These are phyloP conservation scores for Lentinula sp. DNA, from an alignment of 768 basidiomycete species.

Conservation along the genomic window DNA sequence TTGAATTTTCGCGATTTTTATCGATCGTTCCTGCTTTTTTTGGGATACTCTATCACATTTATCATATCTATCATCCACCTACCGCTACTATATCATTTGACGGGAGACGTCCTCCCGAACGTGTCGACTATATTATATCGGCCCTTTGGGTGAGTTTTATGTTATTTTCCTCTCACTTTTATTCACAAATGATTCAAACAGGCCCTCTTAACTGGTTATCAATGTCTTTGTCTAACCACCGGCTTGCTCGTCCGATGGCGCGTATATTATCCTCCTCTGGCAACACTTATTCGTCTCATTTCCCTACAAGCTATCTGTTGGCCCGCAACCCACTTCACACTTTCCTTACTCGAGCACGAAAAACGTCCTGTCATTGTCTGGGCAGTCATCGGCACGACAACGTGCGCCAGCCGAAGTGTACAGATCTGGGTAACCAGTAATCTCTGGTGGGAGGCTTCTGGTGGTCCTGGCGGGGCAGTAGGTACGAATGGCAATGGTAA, in stretches of 20 bases:
- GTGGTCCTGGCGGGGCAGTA: conserved; percentile 15
- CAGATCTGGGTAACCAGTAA: conserved; percentile 98
- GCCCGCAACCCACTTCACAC: conserved; percentile 86
- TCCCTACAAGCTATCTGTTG: conserved; percentile 95
- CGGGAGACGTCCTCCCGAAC: conserved; percentile 35
- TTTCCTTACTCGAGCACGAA: conserved; percentile 63
- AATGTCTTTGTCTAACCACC: conserved; percentile 82
- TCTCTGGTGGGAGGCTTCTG: conserved; percentile 47
- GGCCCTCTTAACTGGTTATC: conserved; percentile 83
- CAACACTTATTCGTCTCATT: conserved; percentile 86
- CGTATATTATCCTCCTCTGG: conserved; percentile 81
- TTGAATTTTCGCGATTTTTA: conserved; percentile 63
- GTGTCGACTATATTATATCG: conserved; percentile 61
- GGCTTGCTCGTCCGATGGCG: conserved; percentile 89
- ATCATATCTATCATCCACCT: conserved; percentile 44
- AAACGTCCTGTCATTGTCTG: conserved; percentile 79
- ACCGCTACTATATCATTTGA: conserved; percentile 7
- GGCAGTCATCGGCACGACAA: conserved; percentile 87
- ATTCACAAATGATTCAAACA: conserved; percentile 20
- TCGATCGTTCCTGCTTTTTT: conserved; percentile 68
- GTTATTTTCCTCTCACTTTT: neutral
- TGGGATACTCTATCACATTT: conserved; percentile 59
- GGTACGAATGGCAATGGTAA: conserved; percentile 10
- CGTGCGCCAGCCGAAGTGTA: conserved; percentile 73
- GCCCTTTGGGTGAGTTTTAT: conserved; percentile 58